Base-by-base conservation (phyloP, 768 basidiomycete genomes). In the Clitopilus passeckerianus region DNA sequence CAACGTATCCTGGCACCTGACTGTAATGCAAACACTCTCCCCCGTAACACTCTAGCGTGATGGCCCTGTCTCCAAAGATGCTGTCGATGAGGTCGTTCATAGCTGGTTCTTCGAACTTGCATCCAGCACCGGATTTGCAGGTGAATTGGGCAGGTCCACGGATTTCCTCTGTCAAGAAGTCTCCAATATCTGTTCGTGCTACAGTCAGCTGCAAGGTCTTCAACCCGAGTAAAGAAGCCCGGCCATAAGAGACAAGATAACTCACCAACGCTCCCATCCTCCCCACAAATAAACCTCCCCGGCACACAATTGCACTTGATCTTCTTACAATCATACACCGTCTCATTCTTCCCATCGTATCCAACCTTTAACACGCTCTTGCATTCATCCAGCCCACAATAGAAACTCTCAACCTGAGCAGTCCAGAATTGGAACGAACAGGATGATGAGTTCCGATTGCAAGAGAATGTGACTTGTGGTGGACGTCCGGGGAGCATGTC, bases 371-470 rank as follows among this genome's bases (percentile, higher is more conserved):
- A 67, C 34, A 77, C 67, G 6, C 85, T 85, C 2, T 67, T 70
- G 69, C 97, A 98, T 16, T 81, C 70, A 44, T 90, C 80, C 57
- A 99, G 80, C 9, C 85, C 84, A 73, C 97, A 99, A 74, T 97
- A 98, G 73, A 99, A 98, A 0, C 93, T 95, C 70, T 99, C 96
- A 58, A 93, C 82, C 65, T 91, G 80, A 6, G 90, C 94, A 8
- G 94, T 93, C 97, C 97, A 99, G 76, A 99, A 99, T 73, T 99
- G 95, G 81, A 99, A 99, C 22, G 86, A 85, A 70, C 97, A 99
- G 0, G 84, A 84, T 4, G 75, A 74, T 12, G 80, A 75, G 1
- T 69, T 60, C 18, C 75, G 81, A 59, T 91, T 86, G 75, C 97
- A 99, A 63, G 90, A 89, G 72, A 99, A 99, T 0, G 97, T 98